Evolutionary conservation across 306 rosid genomes (phyloP), one percentile per base, ranked within the genome.

Genomic region (Trifolium dubium): DNA sequence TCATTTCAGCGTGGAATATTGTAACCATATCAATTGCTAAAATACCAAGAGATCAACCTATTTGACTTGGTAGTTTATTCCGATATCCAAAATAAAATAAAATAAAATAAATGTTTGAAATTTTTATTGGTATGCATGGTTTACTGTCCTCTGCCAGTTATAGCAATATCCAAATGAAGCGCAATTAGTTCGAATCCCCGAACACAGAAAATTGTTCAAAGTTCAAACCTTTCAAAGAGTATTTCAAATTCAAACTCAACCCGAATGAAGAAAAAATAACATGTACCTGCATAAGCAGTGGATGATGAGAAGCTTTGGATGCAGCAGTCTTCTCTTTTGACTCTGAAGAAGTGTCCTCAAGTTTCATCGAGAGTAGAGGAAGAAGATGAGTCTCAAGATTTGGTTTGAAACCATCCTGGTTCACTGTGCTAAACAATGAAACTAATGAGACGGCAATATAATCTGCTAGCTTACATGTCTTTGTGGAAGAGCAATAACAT

Each of bases 341-440:
- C 61, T 86, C 96, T 4, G 43, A 58, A 69, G 89, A 85, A 58
- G 72, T 75, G 59, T 91, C 97, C 73, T 84, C 94, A 12, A 41
- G 84, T 75, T 89, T 93, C 62, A 86, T 77, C 0, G 98, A 88
- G 75, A 93, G 88, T 74, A 93, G 84, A 11, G 98, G 98, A 83
- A 91, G 85, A 63, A 93, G 92, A 59, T 93, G 97, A 70, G 85
- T 89, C 89, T 93, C 98, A 66, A 85, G 73, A 85, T 93, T 93
- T 54, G 97, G 98, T 84, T 91, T 93, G 74, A 93, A 93, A 61
- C 98, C 98, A 84, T 91, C 97, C 83, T 86, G 79, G 83, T 93
- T 93, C 87, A 93, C 97, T 78, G 94, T 88, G 79, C 98, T 93
- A 84, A 81, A 89, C 79, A 85, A 82, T 2, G 61, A 67, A 81